phyloP scores from a whole-genome alignment of 306 rosid species.

The Mucuna pruriens region DNA sequence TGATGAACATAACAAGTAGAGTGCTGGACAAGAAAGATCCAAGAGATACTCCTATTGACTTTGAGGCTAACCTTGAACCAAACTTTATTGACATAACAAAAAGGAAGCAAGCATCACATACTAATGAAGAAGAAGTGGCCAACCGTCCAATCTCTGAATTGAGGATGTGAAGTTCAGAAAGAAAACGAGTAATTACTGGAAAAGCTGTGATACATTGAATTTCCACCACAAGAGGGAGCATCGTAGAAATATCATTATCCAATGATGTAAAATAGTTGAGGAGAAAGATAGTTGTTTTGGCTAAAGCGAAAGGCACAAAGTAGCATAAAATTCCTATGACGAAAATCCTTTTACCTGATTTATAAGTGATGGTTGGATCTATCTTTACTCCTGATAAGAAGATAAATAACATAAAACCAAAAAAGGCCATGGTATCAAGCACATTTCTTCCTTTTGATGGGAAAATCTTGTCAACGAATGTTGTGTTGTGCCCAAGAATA shows the following conservation, averaged over 20 bases:
- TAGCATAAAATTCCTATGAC: constrained; percentile 50
- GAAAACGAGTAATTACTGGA: constrained; percentile 57
- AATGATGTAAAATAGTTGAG: constrained; percentile 33
- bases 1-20: constrained; percentile 44
- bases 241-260: constrained; percentile 44
- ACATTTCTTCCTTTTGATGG: constrained; percentile 52
- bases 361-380: constrained; percentile 49
- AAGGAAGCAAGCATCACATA: constrained; percentile 47
- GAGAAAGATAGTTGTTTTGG: constrained; percentile 22
- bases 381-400: constrained; percentile 62
- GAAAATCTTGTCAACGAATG: constrained; percentile 51
- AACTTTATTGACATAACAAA: constrained; percentile 32
- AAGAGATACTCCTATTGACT: constrained; percentile 39
- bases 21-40: constrained; percentile 39
- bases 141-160: constrained; percentile 69
- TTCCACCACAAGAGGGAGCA: constrained; percentile 41
- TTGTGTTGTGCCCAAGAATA: constrained; percentile 52
- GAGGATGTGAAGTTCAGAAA: constrained; percentile 60
- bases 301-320: constrained; percentile 51
- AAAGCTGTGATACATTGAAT: constrained; percentile 54
- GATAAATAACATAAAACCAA: constrained; percentile 60
- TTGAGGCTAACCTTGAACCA: constrained; percentile 34
- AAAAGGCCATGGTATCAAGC: constrained; percentile 58
- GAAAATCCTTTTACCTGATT: constrained; percentile 50
- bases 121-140: constrained; percentile 62